Conservation (phyloP, 2,329 filamentous ascomycete species). For the Trichoderma harzianum region DNA sequence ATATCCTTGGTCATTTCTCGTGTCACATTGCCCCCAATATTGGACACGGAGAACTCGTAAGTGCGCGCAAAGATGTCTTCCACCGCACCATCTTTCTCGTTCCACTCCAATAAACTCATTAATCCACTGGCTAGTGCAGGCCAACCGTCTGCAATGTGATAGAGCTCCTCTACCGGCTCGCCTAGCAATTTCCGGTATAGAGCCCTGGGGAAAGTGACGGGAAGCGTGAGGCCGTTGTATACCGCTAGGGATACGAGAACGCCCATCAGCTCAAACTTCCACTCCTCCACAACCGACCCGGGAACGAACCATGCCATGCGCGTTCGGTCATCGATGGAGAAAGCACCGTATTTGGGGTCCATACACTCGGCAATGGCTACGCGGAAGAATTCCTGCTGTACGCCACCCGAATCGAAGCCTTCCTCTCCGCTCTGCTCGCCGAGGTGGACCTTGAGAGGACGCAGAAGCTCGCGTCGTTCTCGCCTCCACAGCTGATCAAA, state of each 20-base stretch:
- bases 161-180: slow-evolving; percentile 63
- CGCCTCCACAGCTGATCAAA: slow-evolving; percentile 89
- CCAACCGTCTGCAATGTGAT: slow-evolving; percentile 85
- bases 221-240: slow-evolving; percentile 89
- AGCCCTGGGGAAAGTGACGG: slow-evolving; percentile 80
- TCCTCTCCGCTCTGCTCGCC: slow-evolving; percentile 81
- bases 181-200: slow-evolving; percentile 79
- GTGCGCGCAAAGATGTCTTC: slow-evolving; percentile 79
- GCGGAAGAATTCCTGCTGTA: slow-evolving; percentile 95
- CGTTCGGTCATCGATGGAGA: slow-evolving; percentile 72
- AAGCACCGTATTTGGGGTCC: slow-evolving; percentile 73
- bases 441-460: slow-evolving; percentile 84
- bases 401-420: slow-evolving; percentile 88
- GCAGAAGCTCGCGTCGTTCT: slow-evolving; percentile 74
- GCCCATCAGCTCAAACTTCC: slow-evolving; percentile 88
- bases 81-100: slow-evolving; percentile 69
- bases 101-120: slow-evolving; percentile 70
- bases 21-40: slow-evolving; percentile 55
- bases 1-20: slow-evolving; percentile 49
- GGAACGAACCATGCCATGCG: slow-evolving; percentile 87
- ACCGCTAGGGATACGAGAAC: slow-evolving; percentile 84
- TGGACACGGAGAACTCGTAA: slow-evolving; percentile 74
- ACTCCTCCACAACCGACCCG: slow-evolving; percentile 73
- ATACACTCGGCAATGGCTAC: slow-evolving; percentile 77
- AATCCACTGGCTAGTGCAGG: slow-evolving; percentile 74